Evolutionary conservation across 2,329 filamentous ascomycete species (phyloP), one percentile per base, ranked within the genome.

Genomic region (Hymenoscyphus fructigenus): DNA sequence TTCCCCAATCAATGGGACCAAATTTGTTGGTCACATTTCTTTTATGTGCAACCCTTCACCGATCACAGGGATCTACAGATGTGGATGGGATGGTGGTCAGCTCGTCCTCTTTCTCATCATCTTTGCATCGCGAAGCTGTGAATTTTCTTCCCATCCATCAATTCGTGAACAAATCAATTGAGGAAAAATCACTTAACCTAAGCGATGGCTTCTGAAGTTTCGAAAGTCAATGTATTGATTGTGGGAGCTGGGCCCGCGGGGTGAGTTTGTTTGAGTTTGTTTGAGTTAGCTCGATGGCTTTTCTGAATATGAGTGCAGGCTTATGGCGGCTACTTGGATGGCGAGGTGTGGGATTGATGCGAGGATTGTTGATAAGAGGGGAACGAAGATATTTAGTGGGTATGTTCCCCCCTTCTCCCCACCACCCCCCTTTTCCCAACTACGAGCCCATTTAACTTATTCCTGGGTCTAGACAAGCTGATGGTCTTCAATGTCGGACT

Each of bases 401-500:
- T 66, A 63, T 20, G 63, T 57, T 20, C 9, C 0, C 29, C n/a
- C 15, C 15, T 41, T 41, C 36, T 7, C 3, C 36, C 36, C 15
- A 14, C 5, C 5, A n/a, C n/a, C 29, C n/a, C 29, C 5, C 4
- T 7, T 29, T 29, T 44, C 15, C 5, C 2, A n/a, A 6, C 12
- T 17, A 12, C 4, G 41, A 44, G 15, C 15, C 17, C 41, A 7
- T 3, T 34, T 44, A 38, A 12, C n/a, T 56, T 61, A 5, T 41
- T 26, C 36, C 14, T 17, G 10, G 1, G 10, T 38, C 23, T 47
- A 87, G 87, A 7, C 86, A 89, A 75, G 88, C 88, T 14, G 88
- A 90, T 69, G 85, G 85, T 1, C 82, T 87, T 29, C 84, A 87
- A 74, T 83, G 82, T 62, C 82, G 85, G 2, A 86, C 84, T 0